Evolutionary conservation across 352 stramenopile genomes (phyloP).

Genomic region (Phytopythium chamaehyphon): DNA sequence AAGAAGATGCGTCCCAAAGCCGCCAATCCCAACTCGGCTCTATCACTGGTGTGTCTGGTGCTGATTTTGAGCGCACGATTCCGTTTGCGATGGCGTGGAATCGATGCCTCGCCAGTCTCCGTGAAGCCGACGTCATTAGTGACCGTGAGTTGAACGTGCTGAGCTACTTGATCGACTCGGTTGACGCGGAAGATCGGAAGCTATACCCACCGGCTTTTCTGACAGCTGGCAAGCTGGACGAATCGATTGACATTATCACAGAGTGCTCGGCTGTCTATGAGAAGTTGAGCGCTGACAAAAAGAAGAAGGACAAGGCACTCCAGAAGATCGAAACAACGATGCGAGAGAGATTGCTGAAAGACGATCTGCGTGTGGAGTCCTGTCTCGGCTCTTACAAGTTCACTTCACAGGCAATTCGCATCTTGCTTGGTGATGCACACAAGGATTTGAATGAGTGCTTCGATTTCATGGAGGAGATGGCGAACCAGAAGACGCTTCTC

Average conservation of each 20-base stretch:
- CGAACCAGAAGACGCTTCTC: conserved; percentile 64
- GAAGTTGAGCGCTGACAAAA: conserved; percentile 82
- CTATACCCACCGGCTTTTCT: conserved; percentile 82
- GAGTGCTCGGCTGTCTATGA: conserved; percentile 80
- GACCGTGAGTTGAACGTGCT: conserved; percentile 83
- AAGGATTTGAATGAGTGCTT: conserved; percentile 82
- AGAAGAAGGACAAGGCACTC: conserved; percentile 85
- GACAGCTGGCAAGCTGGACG: conserved; percentile 79
- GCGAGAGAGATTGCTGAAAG: conserved; percentile 79
- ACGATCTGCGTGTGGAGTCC: conserved; percentile 79
- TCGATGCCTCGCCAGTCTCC: conserved; percentile 61
- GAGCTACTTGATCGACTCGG: conserved; percentile 85
- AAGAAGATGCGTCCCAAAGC: conserved; percentile 45
- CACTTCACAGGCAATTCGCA: conserved; percentile 74
- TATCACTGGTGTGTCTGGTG: conserved; percentile 71
- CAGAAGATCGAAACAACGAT: conserved; percentile 87
- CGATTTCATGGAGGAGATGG: conserved; percentile 85
- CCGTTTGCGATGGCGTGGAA: conserved; percentile 89
- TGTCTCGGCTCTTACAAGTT: conserved; percentile 87
- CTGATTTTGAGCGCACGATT: conserved; percentile 83
- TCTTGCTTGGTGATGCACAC: conserved; percentile 81
- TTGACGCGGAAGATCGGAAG: conserved; percentile 69
- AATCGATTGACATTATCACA: conserved; percentile 82
- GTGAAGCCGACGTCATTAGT: conserved; percentile 82
- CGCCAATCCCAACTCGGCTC: conserved; percentile 60